Base-by-base conservation (phyloP, 257 asterid genomes). In the Ilex aquifolium region DNA sequence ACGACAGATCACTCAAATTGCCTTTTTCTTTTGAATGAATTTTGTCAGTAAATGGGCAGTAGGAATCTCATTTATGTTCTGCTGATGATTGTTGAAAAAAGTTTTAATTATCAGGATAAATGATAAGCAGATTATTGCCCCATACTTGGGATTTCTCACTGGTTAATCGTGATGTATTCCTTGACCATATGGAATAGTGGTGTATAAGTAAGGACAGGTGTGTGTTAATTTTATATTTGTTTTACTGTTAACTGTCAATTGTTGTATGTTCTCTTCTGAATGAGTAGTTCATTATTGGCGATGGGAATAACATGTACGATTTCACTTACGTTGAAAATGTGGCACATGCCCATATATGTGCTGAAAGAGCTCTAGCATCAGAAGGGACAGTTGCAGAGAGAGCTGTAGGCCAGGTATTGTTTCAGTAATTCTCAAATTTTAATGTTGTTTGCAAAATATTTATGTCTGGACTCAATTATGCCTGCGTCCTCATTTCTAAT, bases 271-370 rank as follows among this genome's bases (percentile, higher is more conserved):
- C 62, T 66, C 36, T 36, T 74, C 56, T 69, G 74, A 56, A 63
- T 74, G 61, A 68, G 44, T 83, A 92, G 99, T 92, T 87, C 79
- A 87, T 92, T 60, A 87, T 92, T 61, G 99, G 99, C 50, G 80
- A 83, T 73, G 99, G 97, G 60, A 83, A 83, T 85, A 92, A 92
- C 74, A 62, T 80, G 86, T 87, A 85, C 59, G 99, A 92, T 74
- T 92, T 87, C 75, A 92, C 99, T 29, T 92, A 92, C 56, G 99
- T 89, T 40, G 99, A 83, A 80, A 92, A 92, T 73, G 99, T 89
- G 50, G 99, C 91, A 60, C 99, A 92, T 82, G 99, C 97, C 76
- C 99, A 87, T 67, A 76, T 92, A 60, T 92, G 99, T 75, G 99
- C 97, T 7, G 99, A 92, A 79, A 84, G 95, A 77, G 99, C 96